Base-by-base conservation (phyloP, 2,329 filamentous ascomycete genomes). In the Geosmithia flava region DNA sequence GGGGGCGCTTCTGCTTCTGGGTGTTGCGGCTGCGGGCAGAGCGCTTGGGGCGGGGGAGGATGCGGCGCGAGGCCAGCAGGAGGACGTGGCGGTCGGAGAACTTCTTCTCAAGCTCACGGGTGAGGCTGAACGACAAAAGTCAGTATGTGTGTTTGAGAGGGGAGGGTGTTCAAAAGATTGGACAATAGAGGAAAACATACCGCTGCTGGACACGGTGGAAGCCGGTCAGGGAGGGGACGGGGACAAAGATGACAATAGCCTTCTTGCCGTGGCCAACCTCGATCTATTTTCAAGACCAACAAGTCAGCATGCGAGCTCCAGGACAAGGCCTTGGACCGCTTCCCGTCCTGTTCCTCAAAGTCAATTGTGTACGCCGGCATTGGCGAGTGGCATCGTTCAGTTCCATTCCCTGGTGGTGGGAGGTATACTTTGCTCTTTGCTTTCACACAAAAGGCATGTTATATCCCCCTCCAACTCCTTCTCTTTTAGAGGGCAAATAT, bases 261-360 rank as follows among this genome's bases (percentile, higher is more conserved):
- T 97, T 98, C 84, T 95, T 95, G 84, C 93, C 93, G 81, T 97
- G 90, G 80, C 93, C 93, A 78, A 97, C 91, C 81, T 98, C 93
- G 81, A 98, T 93, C 93, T 98, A 76, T 65, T 27, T 27, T 70
- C 57, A 55, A 63, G 78, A 76, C 81, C 72, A 71, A 59, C 73
- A 76, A 82, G 76, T 83, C 79, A 83, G 80, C 80, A 80, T 81
- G 80, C 80, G 80, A 83, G 76, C 80, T 83, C 80, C 80, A 81
- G 76, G 77, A 78, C 65, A 66, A 71, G 72, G 73, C 75, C 76
- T 74, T 83, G 80, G 80, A 83, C 80, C 80, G 80, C 80, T 82
- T 81, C 80, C 80, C 80, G 80, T 81, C 79, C 80, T 78, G 77
- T 79, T 81, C 78, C 77, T 70, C 68, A 65, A 66, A 66, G 62